These are phyloP conservation scores for Yamadazyma blattariae DNA, from an alignment of 1,139 yeast species.

Conservation along the genomic window DNA sequence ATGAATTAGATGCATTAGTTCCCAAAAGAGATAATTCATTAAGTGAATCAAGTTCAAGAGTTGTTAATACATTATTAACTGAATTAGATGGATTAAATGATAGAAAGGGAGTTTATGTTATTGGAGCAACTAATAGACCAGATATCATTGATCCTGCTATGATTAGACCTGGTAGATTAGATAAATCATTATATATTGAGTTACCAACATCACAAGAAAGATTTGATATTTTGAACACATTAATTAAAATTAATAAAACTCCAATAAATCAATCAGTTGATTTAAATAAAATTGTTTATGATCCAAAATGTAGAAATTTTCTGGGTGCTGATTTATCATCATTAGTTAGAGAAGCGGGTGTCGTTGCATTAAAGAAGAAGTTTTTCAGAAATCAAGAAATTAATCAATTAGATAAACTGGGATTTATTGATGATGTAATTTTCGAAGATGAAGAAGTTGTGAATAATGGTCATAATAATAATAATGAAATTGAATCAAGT, in stretches of 20 bases:
- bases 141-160: slow-evolving; percentile 99
- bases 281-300: slow-evolving; percentile 59
- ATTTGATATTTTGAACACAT: slow-evolving; percentile 74
- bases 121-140: slow-evolving; percentile 97
- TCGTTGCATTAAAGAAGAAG: slow-evolving; percentile 72
- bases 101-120: slow-evolving; percentile 86
- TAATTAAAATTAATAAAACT: slow-evolving; percentile 67
- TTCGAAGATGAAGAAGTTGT: slow-evolving; percentile 19
- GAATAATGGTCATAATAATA: slow-evolving; percentile 8
- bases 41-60: slow-evolving; percentile 90
- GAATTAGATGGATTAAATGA: slow-evolving; percentile 94
- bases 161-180: slow-evolving; percentile 95
- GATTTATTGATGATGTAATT: slow-evolving; percentile 30
- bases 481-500: slow-evolving; percentile 7
- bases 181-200: slow-evolving; percentile 88
- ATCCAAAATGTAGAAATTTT: slow-evolving; percentile 80
- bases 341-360: slow-evolving; percentile 89
- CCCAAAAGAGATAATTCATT: slow-evolving; percentile 88
- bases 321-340: slow-evolving; percentile 97
- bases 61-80: slow-evolving; percentile 89
- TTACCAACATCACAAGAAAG: slow-evolving; percentile 79
- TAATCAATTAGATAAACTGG: slow-evolving; percentile 47
- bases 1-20: slow-evolving; percentile 92
- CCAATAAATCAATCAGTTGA: slow-evolving; percentile 71
- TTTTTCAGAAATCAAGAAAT: slow-evolving; percentile 54